Conservation (phyloP, 306 rosid species). For the Canavalia ensiformis region DNA sequence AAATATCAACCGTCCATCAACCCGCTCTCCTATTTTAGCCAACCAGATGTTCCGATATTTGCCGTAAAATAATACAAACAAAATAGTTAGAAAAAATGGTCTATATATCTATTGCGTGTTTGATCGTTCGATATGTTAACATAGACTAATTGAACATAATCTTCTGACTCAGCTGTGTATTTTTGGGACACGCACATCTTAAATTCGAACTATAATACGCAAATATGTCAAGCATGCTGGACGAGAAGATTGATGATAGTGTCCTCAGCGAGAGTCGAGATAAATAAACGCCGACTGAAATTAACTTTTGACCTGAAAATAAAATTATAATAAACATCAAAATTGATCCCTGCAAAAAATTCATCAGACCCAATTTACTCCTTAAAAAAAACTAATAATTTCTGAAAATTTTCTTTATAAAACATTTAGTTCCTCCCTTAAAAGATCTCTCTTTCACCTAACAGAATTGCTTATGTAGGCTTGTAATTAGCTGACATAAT, state of each 20-base stretch:
- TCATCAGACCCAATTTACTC: too few species aligned
- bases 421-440: too few species aligned
- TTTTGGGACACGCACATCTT: background rate
- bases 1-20: slow-evolving; percentile 28
- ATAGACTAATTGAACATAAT: background rate
- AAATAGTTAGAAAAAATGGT: background rate
- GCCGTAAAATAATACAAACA: slow-evolving; percentile 23
- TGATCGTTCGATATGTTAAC: background rate
- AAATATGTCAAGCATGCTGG: background rate
- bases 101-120: slow-evolving; percentile 6
- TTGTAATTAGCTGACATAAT: too few species aligned
- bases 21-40: slow-evolving; percentile 4
- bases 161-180: background rate
- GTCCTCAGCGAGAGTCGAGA: background rate
- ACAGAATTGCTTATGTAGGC: too few species aligned
- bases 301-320: too few species aligned
- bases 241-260: background rate
- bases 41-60: slow-evolving; percentile 44
- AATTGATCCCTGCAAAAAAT: too few species aligned
- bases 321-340: too few species aligned
- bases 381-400: too few species aligned
- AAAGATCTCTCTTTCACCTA: too few species aligned
- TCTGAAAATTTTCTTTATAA: too few species aligned
- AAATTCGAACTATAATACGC: background rate
- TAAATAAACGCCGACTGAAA: background rate